These are phyloP conservation scores for Streptanthus diversifolius DNA, from an alignment of 345 rosid genomes.

Conservation along the genomic window DNA sequence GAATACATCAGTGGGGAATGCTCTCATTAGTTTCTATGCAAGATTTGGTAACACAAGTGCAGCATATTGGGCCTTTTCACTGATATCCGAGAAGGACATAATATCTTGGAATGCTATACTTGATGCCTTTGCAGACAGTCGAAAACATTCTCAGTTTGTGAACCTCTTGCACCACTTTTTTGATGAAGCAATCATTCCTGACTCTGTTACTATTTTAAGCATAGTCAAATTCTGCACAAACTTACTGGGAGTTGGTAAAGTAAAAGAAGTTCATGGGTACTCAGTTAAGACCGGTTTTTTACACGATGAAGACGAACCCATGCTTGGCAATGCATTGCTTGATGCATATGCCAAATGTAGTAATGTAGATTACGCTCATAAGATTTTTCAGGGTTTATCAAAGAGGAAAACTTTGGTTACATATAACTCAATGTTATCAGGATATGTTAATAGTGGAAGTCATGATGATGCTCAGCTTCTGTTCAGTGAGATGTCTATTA, in stretches of 20 bases:
- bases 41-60: conserved; percentile 51
- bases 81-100: conserved; percentile 32
- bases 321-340: conserved; percentile 59
- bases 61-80: conserved; percentile 41
- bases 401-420: conserved; percentile 49
- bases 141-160: conserved; percentile 39
- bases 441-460: conserved; percentile 51
- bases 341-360: conserved; percentile 75
- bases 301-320: conserved; percentile 38
- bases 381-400: conserved; percentile 50
- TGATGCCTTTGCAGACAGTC: conserved; percentile 35
- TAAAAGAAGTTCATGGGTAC: conserved; percentile 75
- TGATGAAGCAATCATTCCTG: conserved; percentile 43
- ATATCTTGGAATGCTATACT: conserved; percentile 41
- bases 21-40: conserved; percentile 58
- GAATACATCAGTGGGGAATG: conserved; percentile 39
- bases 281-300: conserved; percentile 50
- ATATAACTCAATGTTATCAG: conserved; percentile 61
- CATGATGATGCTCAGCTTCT: conserved; percentile 44
- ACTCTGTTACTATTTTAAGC: conserved; percentile 32
- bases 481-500: conserved; percentile 44
- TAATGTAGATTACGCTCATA: conserved; percentile 49
- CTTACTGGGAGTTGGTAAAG: conserved; percentile 37
- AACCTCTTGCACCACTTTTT: conserved; percentile 46
- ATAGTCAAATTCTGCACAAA: conserved; percentile 29